A percentile compares a stretch with the other conserved stretches of the same genome.
These are phyloP conservation scores for Brassica juncea DNA, from an alignment of 345 rosid genomes.

Conservation along the genomic window DNA sequence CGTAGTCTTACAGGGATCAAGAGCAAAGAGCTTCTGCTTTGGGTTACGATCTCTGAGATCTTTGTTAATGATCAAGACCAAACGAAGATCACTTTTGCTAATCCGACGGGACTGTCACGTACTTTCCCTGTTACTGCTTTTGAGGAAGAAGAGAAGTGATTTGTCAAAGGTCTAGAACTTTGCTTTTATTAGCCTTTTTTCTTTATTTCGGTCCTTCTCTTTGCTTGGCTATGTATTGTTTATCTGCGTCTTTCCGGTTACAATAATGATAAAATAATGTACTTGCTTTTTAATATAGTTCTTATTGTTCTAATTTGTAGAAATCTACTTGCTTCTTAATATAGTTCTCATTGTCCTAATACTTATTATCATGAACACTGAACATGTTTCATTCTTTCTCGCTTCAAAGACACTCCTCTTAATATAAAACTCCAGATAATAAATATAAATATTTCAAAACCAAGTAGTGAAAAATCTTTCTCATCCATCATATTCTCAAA, in stretches of 20 bases:
- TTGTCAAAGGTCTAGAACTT: slow-evolving; percentile 12
- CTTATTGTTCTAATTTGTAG: background rate
- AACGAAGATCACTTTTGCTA: slow-evolving; percentile 50
- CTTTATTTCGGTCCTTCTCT: background rate
- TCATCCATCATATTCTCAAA: background rate
- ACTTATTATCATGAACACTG: background rate
- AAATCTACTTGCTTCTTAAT: background rate
- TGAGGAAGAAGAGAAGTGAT: slow-evolving; percentile 33
- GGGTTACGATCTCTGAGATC: slow-evolving; percentile 62
- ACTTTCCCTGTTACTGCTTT: slow-evolving; percentile 62
- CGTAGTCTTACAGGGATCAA: slow-evolving; percentile 51
- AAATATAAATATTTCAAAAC: background rate
- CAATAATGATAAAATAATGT: background rate
- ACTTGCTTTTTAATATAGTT: background rate
- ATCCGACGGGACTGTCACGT: slow-evolving; percentile 51
- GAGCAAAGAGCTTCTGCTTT: slow-evolving; percentile 58
- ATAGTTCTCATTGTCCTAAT: background rate
- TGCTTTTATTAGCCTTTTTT: background rate
- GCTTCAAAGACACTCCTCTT: background rate
- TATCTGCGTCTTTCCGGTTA: background rate
- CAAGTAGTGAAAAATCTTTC: background rate
- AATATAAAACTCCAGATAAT: background rate
- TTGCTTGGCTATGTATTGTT: slow-evolving; percentile 5
- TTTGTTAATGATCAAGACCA: slow-evolving; percentile 38
- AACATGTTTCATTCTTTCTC: background rate